phyloP scores from a whole-genome alignment of 164 flowering plant species.

The Pachysandra terminalis region DNA sequence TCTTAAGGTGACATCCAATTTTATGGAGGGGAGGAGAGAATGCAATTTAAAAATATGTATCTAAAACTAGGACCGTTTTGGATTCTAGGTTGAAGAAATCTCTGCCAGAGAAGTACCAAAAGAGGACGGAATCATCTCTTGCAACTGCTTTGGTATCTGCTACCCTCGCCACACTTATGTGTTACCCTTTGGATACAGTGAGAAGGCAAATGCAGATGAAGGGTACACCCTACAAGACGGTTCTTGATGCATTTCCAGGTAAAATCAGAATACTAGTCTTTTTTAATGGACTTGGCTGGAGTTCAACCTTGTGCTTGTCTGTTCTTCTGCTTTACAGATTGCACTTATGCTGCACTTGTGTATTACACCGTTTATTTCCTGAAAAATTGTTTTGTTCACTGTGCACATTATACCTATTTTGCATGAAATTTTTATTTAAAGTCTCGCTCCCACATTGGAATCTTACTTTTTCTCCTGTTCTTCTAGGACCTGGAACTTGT shows the following conservation, averaged over 20 bases:
- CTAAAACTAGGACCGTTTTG: slow-evolving; percentile 9
- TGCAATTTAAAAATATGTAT: background rate
- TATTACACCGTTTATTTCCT: too few species aligned
- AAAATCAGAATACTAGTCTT: slow-evolving; percentile 9
- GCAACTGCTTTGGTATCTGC: slow-evolving; percentile 81
- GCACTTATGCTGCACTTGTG: too few species aligned
- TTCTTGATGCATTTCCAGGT: slow-evolving; percentile 92
- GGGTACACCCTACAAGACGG: slow-evolving; percentile 81
- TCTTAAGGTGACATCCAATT: background rate
- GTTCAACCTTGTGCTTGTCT: too few species aligned
- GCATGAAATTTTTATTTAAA: too few species aligned
- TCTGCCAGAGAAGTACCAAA: slow-evolving; percentile 77
- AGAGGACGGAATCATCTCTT: slow-evolving; percentile 74
- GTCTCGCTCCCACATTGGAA: too few species aligned
- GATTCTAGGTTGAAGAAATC: slow-evolving; percentile 77
- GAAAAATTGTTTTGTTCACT: too few species aligned
- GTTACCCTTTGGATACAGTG: slow-evolving; percentile 95
- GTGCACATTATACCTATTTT: too few species aligned
- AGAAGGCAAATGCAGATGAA: slow-evolving; percentile 99
- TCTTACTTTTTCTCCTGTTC: too few species aligned
- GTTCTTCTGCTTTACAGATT: too few species aligned
- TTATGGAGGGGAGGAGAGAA: background rate
- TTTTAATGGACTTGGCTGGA: background rate
- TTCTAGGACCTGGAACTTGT: too few species aligned
- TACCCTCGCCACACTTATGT: slow-evolving; percentile 76